These are phyloP conservation scores for Guadua angustifolia DNA, from an alignment of 176 grass and related monocot species.

Conservation along the genomic window DNA sequence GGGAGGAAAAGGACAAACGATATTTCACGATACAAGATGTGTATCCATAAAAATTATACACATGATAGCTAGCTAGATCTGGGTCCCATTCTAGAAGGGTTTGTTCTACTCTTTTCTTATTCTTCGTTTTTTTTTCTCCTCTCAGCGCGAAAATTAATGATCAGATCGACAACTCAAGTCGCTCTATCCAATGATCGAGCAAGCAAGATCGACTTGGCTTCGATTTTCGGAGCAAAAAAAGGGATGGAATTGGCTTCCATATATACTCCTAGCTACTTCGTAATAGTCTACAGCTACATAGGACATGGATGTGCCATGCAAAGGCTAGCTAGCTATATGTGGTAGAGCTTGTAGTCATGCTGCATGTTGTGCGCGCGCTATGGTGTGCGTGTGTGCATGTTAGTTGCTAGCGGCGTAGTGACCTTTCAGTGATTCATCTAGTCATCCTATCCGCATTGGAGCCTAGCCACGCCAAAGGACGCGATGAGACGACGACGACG, in stretches of 20 bases:
- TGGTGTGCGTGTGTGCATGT: too few species aligned
- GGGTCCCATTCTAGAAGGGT: neutral
- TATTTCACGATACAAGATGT: conserved; percentile 12
- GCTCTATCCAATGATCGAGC: neutral
- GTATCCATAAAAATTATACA: neutral
- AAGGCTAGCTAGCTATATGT: neutral
- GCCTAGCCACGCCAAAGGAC: conserved; percentile 1
- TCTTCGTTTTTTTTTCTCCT: neutral
- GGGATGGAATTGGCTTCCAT: neutral
- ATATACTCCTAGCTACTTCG: neutral
- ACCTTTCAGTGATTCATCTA: conserved; percentile 49
- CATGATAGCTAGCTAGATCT: neutral
- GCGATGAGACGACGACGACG: neutral
- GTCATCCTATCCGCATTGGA: conserved; percentile 42
- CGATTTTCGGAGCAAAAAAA: neutral
- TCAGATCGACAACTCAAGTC: neutral
- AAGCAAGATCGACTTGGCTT: conserved; percentile 10
- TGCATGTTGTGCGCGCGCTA: neutral
- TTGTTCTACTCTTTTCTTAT: neutral
- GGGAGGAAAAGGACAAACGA: neutral
- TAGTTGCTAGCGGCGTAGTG: neutral
- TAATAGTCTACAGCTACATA: neutral
- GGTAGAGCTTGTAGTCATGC: conserved; percentile 15
- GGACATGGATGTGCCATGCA: conserved; percentile 20
- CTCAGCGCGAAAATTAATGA: too few species aligned